Evolutionary conservation across 1,284 basidiomycete genomes (phyloP).

Genomic region (Boletus subluridellus): DNA sequence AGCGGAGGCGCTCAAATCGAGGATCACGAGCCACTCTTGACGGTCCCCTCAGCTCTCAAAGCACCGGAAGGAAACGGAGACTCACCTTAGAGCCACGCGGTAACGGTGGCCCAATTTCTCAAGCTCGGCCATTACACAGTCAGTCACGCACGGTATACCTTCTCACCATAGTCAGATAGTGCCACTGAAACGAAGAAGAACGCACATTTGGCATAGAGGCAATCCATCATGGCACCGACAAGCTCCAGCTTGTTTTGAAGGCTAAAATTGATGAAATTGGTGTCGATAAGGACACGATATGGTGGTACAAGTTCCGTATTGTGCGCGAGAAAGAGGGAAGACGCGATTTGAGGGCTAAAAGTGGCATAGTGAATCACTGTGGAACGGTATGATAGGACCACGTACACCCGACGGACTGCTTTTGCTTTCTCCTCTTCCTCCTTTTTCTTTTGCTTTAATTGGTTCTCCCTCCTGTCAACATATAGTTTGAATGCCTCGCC

Average conservation of each 20-base stretch:
- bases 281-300: constrained; percentile 96
- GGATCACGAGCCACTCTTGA: constrained; percentile 92
- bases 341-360: constrained; percentile 73
- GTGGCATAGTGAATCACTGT: background rate
- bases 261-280: constrained; percentile 99
- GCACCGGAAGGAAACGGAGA: constrained; percentile 2
- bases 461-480: constrained; percentile 68
- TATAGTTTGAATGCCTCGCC: background rate
- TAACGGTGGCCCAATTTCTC: constrained; percentile 98
- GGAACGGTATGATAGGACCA: constrained; percentile 14
- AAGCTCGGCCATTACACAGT: constrained; percentile 96
- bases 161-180: constrained; percentile 7
- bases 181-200: constrained; percentile 11
- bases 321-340: constrained; percentile 92
- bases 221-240: constrained; percentile 98
- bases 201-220: constrained; percentile 97
- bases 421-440: constrained; percentile 72
- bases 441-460: constrained; percentile 74
- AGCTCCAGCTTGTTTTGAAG: constrained; percentile 98
- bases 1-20: constrained; percentile 90
- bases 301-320: constrained; percentile 96
- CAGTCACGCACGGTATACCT: constrained; percentile 98
- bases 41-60: background rate
- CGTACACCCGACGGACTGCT: constrained; percentile 68
- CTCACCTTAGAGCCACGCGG: constrained; percentile 86